Percentiles rank a stretch among this genome's conserved stretches.
Conservation (phyloP, 2,329 filamentous ascomycete genomes). For the Xylaria multiplex region DNA sequence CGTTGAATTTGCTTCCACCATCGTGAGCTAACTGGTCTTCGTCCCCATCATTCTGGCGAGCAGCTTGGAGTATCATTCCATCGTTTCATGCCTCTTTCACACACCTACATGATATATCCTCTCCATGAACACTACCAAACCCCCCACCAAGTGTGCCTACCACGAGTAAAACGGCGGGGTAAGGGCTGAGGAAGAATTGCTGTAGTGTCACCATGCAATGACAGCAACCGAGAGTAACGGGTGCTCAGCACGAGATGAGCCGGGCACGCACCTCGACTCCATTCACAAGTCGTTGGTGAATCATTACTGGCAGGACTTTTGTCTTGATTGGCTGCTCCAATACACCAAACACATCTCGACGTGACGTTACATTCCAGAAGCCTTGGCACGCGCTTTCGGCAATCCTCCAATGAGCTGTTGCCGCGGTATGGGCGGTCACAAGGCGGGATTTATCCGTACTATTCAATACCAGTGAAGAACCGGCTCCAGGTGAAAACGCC, state of each 20-base stretch:
- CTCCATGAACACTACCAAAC: background rate
- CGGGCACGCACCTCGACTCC: slow-evolving; percentile 11
- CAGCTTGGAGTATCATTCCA: slow-evolving; percentile 12
- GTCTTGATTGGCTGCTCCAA: slow-evolving; percentile 33
- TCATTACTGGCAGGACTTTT: slow-evolving; percentile 12
- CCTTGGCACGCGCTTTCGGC: slow-evolving; percentile 33
- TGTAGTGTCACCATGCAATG: slow-evolving; percentile 34
- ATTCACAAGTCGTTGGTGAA: slow-evolving; percentile 29
- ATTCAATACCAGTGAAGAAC: slow-evolving; percentile 22
- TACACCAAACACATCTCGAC: slow-evolving; percentile 30
- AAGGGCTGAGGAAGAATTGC: slow-evolving; percentile 12
- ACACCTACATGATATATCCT: background rate
- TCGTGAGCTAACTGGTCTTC: background rate
- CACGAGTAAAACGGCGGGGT: slow-evolving; percentile 20
- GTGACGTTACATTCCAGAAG: slow-evolving; percentile 42
- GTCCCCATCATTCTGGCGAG: background rate
- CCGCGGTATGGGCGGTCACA: slow-evolving; percentile 29
- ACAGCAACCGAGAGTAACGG: slow-evolving; percentile 25
- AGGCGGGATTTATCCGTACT: slow-evolving; percentile 23
- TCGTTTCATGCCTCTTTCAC: slow-evolving; percentile 5
- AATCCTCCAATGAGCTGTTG: slow-evolving; percentile 34
- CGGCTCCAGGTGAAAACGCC: slow-evolving; percentile 32
- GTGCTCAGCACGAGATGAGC: slow-evolving; percentile 26
- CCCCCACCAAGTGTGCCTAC: background rate
- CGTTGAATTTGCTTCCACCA: slow-evolving; percentile 17